Conservation (phyloP, 306 rosid species). For the Rosa rugosa region DNA sequence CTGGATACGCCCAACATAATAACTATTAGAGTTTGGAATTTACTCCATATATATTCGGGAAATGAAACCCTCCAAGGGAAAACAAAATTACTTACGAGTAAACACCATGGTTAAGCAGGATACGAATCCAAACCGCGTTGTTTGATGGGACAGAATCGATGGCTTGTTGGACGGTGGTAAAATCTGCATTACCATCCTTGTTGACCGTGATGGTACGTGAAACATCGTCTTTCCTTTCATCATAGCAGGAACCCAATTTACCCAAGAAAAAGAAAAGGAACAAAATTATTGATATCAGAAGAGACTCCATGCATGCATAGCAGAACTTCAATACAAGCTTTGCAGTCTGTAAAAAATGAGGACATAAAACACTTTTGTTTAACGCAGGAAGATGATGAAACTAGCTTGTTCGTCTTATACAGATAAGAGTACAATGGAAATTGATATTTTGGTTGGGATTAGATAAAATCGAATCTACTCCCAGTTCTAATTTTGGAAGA, state of each 20-base stretch:
- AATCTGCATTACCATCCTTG: background rate
- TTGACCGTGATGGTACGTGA: slow-evolving; percentile 21
- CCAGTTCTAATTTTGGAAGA: background rate
- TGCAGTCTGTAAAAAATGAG: background rate
- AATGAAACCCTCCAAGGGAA: background rate
- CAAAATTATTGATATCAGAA: background rate
- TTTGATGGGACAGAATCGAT: slow-evolving; percentile 25
- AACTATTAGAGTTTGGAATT: background rate
- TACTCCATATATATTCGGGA: background rate
- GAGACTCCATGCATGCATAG: background rate
- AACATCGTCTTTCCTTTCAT: background rate
- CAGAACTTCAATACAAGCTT: background rate
- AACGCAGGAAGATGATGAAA: background rate
- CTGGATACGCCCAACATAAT: background rate
- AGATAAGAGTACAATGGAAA: background rate
- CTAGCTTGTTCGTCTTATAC: background rate
- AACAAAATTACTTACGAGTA: slow-evolving; percentile 6
- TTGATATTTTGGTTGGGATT: background rate
- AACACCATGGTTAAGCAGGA: slow-evolving; percentile 23
- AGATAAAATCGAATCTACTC: background rate
- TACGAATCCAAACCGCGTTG: slow-evolving; percentile 23
- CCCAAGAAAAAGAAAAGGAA: background rate
- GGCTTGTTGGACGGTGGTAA: slow-evolving; percentile 31
- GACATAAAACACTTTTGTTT: background rate
- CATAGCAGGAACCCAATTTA: background rate